Evolutionary conservation across 768 basidiomycete species (phyloP), one percentile per base, ranked within the genome.

Genomic region (Albatrellus ellisii): DNA sequence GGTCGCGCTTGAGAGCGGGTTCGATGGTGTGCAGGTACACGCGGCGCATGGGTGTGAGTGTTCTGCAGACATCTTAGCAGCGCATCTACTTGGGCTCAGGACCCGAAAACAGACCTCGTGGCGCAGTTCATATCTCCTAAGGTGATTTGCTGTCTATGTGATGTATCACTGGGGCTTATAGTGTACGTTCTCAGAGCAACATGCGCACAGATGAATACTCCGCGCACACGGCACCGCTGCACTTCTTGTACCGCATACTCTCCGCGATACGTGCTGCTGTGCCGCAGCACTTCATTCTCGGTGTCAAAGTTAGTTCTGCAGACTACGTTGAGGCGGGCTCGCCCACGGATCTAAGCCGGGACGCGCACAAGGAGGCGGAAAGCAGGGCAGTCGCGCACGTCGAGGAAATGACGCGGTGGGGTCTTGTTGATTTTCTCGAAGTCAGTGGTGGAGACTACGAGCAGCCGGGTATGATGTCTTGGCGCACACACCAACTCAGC

Each of bases 401-500:
- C 10, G 57, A 61, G 14, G 56, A 66, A 28, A 73, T 90, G 22
- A 72, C 79, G 0, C 55, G 57, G 28, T 86, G 85, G 77, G 68
- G 68, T 1, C 59, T 62, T 14, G 53, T 92, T 4, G 89, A 94
- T 56, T 82, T 89, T 53, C 75, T 94, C 39, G 89, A 94, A 58
- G 73, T 94, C 45, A 86, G 80, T 42, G 89, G 89, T 1, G 89
- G 89, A 0, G 78, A 80, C 54, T 94, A 92, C 50, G 84, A 88
- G 53, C 72, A 68, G 14, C 80, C 83, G 50, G 73, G 87, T 80
- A 50, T 14, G 66, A 21, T 18, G 51, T 2, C 17, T 17, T 14
- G 4, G 6, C 41, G 11, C 29, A 15, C 21, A 25, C 18, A 29
- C 20, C 11, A 28, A 17, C 15, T 25, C 4, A 17, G 9, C 1